Percentiles rank a stretch among this genome's conserved stretches.
Conservation (phyloP, 2,329 filamentous ascomycete species). For the Fusarium subtropicale region DNA sequence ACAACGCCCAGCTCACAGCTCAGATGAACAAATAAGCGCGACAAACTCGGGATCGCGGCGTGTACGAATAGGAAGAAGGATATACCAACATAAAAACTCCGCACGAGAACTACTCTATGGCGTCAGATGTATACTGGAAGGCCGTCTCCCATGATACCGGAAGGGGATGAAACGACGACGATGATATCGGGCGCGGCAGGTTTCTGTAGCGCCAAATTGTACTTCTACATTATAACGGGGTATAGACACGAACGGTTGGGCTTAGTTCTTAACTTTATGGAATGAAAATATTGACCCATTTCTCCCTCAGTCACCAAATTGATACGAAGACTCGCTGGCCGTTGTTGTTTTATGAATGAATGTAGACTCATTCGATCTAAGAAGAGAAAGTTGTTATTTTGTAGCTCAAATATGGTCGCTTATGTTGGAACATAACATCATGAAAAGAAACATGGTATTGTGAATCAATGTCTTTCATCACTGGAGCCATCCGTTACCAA, state of each 20-base stretch:
- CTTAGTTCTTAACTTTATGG: conserved; percentile 9
- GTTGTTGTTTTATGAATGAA: not conserved
- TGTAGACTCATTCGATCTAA: too few relatives aligned
- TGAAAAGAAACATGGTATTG: not conserved
- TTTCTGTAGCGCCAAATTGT: conserved; percentile 39
- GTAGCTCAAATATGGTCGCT: not conserved
- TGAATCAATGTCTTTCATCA: not conserved
- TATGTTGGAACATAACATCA: not conserved
- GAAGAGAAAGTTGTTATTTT: not conserved
- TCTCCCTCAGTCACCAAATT: conserved; percentile 13
- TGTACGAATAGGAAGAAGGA: conserved; percentile 42
- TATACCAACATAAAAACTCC: conserved; percentile 6
- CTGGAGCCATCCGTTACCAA: conserved; percentile 8
- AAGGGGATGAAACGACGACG: conserved; percentile 20
- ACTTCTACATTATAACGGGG: conserved; percentile 44
- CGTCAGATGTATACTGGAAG: conserved; percentile 25
- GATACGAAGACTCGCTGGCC: not conserved
- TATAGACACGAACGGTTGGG: conserved; percentile 22
- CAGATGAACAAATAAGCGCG: conserved; percentile 57
- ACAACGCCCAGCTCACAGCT: conserved; percentile 70
- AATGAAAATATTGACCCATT: conserved; percentile 28
- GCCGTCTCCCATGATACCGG: conserved; percentile 13
- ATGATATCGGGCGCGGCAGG: conserved; percentile 25
- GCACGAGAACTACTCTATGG: conserved; percentile 13
- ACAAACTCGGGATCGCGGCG: not conserved